Evolutionary conservation across 805 yeast species (phyloP), one percentile per base, ranked within the genome.

Genomic region (Candida berthetii): DNA sequence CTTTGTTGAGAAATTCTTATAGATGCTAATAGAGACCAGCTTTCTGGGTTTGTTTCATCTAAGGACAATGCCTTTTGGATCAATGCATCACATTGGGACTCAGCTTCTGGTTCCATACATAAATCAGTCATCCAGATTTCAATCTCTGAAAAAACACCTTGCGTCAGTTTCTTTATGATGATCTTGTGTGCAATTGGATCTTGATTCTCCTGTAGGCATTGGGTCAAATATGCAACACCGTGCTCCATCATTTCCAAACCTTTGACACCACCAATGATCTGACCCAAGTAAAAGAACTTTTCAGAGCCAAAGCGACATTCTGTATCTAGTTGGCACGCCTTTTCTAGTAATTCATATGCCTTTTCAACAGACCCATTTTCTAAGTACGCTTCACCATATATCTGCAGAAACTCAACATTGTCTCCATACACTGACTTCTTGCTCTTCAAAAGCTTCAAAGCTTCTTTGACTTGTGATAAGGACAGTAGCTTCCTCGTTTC

Each of bases 61-160:
- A 85, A 61, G 40, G 74, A 63, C 54, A 87, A 62, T 1, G 95
- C 79, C 49, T 74, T 76, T 10, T 74, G 62, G 41, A 90, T 82
- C 48, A 86, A 69, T 42, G 70, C 70, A 52, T 89, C 85, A 64
- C 98, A 93, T 59, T 78, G 73, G 8, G 60, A 18, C 62, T 93
- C 98, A 2, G 98, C 98, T 49, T 82, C 80, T 3, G 79, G 79
- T 54, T 87, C 95, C 96, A 90, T 88, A 67, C 98, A 90, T 48
- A 90, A 68, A 66, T 91, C 97, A 1, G 98, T 91, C 97, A 89
- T 87, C 96, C 96, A 90, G 43, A 87, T 84, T 62, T 91, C 99
- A 54, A 93, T 85, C 66, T 83, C 74, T 7, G 96, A 82, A 50
- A 91, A 80, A 22, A 87, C 66, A 0, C 91, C 96, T 55, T 81